Evolutionary conservation across 1,284 basidiomycete genomes (phyloP), one percentile per base, ranked within the genome.

Genomic region (Trichosporon ovoides): DNA sequence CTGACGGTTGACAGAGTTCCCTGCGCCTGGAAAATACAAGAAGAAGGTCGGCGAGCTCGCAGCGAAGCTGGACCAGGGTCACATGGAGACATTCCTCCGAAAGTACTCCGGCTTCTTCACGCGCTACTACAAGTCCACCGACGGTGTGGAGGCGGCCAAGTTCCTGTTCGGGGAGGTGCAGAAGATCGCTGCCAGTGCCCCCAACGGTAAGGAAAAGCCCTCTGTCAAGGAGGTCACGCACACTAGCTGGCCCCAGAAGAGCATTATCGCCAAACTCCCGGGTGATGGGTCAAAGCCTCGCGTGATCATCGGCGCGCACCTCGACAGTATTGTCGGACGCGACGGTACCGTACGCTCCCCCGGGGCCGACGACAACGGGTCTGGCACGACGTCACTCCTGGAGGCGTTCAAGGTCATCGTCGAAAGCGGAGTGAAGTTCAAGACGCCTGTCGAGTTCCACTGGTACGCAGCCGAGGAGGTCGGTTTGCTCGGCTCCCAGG

Each of bases 391-490:
- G 59, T 92, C 91, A 16, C 91, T 95, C 64, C 80, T 98, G 38
- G 91, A 95, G 78, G 83, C 90, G 11, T 91, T 96, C 75, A 85
- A 89, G 36, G 87, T 85, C 3, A 82, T 98, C 58, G 80, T 93
- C 63, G 81, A 83, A n/a, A 82, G 86, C 48, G 83, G 87, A 67
- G 96, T 88, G 80, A 82, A 78, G 20, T 92, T 94, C 22, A 78
- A 79, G n/a, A 68, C 69, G 48, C 83, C 89, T 19, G 83, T 98
- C 59, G 93, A 98, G 74, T 95, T 97, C 77, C 93, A 96, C 75
- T 98, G 89, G 87, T 98, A 92, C 75, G 89, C 88, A 55, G 93
- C 91, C 52, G 92, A 96, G 71, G 92, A 96, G 80, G 88, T 87
- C 46, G 95, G 95, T 18, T 83, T 98, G 34, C 86, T 98, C 57